Evolutionary conservation across 139 green algal genomes (phyloP).

Genomic region (Chlorella sp.): DNA sequence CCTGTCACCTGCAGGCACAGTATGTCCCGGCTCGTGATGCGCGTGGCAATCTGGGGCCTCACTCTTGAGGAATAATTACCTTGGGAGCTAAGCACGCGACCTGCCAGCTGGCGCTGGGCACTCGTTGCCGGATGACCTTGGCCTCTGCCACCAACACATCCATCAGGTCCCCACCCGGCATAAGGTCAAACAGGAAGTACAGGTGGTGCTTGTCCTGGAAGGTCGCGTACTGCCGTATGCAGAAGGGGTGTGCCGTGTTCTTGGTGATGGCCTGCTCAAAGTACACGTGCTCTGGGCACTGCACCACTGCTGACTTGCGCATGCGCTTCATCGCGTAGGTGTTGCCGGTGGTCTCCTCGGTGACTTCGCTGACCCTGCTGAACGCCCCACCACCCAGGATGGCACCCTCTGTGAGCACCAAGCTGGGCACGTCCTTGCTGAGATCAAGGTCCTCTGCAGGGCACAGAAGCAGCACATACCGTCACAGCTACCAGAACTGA

Average conservation of each 20-base stretch:
- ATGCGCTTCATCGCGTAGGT: constrained; percentile 92
- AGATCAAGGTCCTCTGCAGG: constrained; percentile 25
- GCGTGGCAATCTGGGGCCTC: no score
- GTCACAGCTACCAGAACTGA: no score
- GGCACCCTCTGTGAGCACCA: constrained; percentile 72
- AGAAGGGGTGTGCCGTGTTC: constrained; percentile 90
- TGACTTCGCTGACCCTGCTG: constrained; percentile 70
- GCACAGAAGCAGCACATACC: background rate
- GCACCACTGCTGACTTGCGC: constrained; percentile 80
- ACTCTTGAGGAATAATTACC: constrained; percentile 55
- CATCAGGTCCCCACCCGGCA: constrained; percentile 93
- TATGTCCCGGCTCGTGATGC: no score
- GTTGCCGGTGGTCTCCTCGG: constrained; percentile 54
- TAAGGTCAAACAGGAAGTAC: constrained; percentile 95
- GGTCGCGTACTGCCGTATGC: constrained; percentile 89
- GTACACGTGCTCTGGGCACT: constrained; percentile 92
- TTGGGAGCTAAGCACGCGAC: constrained; percentile 39
- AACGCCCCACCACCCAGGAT: constrained; percentile 87
- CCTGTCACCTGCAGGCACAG: no score
- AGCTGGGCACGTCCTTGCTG: constrained; percentile 34
- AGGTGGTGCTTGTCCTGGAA: constrained; percentile 91
- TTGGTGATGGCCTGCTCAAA: constrained; percentile 93
- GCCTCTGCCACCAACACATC: constrained; percentile 82
- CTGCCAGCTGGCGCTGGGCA: constrained; percentile 47
- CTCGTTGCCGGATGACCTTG: constrained; percentile 66